A percentile compares a stretch with the other conserved stretches of the same genome.
Conservation (phyloP, 2,329 filamentous ascomycete genomes). For the Alternaria postmessia region DNA sequence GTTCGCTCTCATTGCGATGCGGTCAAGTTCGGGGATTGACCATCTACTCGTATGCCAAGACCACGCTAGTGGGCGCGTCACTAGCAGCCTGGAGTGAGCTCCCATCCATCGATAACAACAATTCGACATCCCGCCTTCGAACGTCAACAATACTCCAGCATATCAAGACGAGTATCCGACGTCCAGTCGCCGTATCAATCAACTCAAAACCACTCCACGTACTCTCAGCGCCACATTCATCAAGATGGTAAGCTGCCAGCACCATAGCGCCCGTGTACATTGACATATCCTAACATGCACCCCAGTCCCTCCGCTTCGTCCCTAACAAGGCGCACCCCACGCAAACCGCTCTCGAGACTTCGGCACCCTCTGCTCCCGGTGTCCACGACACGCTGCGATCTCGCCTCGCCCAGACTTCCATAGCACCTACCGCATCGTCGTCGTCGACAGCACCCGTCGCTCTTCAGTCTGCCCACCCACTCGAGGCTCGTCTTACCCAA, state of each 20-base stretch:
- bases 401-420: constrained; percentile 70
- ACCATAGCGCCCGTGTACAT: constrained; percentile 1
- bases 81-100: constrained; percentile 25
- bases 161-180: neutral
- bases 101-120: constrained; percentile 11
- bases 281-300: constrained; percentile 2
- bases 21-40: neutral
- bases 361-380: constrained; percentile 88
- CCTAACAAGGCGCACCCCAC: constrained; percentile 71
- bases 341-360: constrained; percentile 62
- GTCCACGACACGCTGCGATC: constrained; percentile 92
- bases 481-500: constrained; percentile 85
- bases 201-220: neutral
- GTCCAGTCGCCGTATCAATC: neutral
- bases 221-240: neutral
- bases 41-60: constrained; percentile 32
- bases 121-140: constrained; percentile 14
- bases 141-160: constrained; percentile 6
- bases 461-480: constrained; percentile 80
- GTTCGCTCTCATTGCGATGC: neutral
- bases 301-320: constrained; percentile 86
- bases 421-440: constrained; percentile 35
- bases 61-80: constrained; percentile 44
- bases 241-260: constrained; percentile 25
- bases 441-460: constrained; percentile 41